phyloP scores from a whole-genome alignment of 257 asterid species.

The Verbascum thapsus region DNA sequence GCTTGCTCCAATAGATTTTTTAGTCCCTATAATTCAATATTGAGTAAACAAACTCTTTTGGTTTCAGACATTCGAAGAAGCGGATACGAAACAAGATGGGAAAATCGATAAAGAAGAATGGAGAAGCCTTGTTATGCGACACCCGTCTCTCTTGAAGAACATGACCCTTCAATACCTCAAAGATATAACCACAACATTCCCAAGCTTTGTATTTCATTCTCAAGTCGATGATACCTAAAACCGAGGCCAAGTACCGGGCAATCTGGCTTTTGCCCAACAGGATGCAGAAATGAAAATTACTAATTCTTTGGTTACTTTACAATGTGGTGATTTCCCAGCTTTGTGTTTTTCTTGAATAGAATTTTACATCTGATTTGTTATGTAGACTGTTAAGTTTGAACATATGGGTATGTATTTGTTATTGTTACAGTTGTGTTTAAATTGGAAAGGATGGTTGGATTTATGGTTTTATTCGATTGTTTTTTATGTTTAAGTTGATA shows the following conservation, averaged over 20 bases:
- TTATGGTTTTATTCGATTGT: too few species aligned
- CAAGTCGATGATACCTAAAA: conserved; percentile 73
- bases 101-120: conserved; percentile 90
- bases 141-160: conserved; percentile 85
- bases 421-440: conserved; percentile 11
- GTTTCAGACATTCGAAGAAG: conserved; percentile 91
- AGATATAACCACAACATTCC: conserved; percentile 89
- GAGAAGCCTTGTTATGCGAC: conserved; percentile 70
- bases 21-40: too few species aligned
- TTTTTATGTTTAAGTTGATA: too few species aligned
- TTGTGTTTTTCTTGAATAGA: conserved; percentile 2
- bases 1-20: too few species aligned
- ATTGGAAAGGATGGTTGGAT: too few species aligned
- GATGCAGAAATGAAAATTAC: conserved; percentile 35
- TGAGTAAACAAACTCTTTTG: too few species aligned
- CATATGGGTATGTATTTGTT: conserved; percentile 21
- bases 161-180: conserved; percentile 95
- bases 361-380: conserved; percentile 5
- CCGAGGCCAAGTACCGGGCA: not conserved
- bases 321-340: conserved; percentile 5
- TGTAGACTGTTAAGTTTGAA: conserved; percentile 20
- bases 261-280: conserved; percentile 23
- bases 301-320: conserved; percentile 31
- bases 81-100: conserved; percentile 85
- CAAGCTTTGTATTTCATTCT: conserved; percentile 88